Conservation (phyloP, 495 filamentous ascomycete species). For the Zalerion maritima region DNA sequence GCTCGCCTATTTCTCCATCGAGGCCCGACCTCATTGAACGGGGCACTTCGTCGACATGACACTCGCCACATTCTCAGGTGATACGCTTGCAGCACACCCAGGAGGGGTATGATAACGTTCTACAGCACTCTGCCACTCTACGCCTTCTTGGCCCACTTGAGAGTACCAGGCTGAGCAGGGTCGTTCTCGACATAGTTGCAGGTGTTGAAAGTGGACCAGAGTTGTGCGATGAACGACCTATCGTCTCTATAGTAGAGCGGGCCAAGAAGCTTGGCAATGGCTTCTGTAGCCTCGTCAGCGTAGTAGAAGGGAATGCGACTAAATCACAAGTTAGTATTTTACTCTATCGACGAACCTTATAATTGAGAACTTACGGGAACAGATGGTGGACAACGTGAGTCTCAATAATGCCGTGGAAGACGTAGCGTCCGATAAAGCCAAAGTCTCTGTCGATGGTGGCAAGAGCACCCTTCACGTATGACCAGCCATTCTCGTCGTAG, state of each 20-base stretch:
- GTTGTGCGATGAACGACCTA: constrained; percentile 19
- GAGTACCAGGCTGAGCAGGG: constrained; percentile 16
- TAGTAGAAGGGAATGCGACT: constrained; percentile 48
- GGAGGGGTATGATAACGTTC: too few relatives aligned
- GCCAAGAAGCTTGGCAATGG: constrained; percentile 46
- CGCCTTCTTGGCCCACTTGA: constrained; percentile 16
- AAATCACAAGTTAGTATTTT: too few relatives aligned
- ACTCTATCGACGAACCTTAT: too few relatives aligned
- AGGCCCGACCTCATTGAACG: too few relatives aligned
- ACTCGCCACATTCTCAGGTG: too few relatives aligned
- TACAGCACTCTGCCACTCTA: too few relatives aligned
- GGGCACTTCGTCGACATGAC: too few relatives aligned
- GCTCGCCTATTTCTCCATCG: too few relatives aligned
- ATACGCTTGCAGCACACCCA: too few relatives aligned
- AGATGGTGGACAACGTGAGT: constrained; percentile 53
- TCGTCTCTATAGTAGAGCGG: constrained; percentile 36
- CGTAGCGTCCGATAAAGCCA: constrained; percentile 45
- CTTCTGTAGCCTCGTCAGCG: constrained; percentile 46
- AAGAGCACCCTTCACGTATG: constrained; percentile 45
- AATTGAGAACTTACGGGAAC: constrained; percentile 32
- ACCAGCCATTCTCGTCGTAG: constrained; percentile 43
- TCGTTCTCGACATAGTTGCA: constrained; percentile 22
- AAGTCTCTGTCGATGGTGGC: constrained; percentile 49
- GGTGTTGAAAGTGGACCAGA: constrained; percentile 18
- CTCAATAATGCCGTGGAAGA: constrained; percentile 54